Evolutionary conservation across 1,284 basidiomycete genomes (phyloP).

Genomic region (Coniferiporia weirii): DNA sequence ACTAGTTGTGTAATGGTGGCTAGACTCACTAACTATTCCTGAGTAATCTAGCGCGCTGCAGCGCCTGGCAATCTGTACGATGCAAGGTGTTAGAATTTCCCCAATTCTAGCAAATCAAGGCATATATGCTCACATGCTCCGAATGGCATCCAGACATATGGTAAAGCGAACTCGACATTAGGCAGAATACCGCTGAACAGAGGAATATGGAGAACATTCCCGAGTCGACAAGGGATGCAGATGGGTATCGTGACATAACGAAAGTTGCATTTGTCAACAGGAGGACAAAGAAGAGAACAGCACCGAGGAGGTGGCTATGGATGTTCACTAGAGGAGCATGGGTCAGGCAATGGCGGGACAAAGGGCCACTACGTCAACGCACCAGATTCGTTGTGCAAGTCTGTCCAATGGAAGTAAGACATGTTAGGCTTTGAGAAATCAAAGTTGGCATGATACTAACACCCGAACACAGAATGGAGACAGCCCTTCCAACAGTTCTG

Average conservation of each 20-base stretch:
- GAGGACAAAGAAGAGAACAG: conserved; percentile 56
- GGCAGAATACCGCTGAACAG: conserved; percentile 67
- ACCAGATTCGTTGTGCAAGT: conserved; percentile 84
- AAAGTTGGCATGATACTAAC: conserved; percentile 40
- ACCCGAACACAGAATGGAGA: conserved; percentile 62
- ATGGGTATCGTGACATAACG: conserved; percentile 44
- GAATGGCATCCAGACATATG: conserved; percentile 80
- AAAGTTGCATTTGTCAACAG: conserved; percentile 48
- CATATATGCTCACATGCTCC: conserved; percentile 39
- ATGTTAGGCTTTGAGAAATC: not conserved
- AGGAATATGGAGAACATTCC: conserved; percentile 67
- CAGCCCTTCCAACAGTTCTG: conserved; percentile 64
- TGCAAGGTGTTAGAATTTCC: conserved; percentile 16
- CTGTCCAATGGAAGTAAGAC: conserved; percentile 33
- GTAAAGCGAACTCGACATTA: conserved; percentile 70
- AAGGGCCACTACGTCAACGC: conserved; percentile 18
- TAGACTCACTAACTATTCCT: conserved; percentile 53
- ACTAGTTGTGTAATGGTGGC: conserved; percentile 5
- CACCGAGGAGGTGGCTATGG: conserved; percentile 80
- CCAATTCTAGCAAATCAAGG: conserved; percentile 15
- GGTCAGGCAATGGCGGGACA: not conserved
- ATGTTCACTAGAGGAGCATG: conserved; percentile 69
- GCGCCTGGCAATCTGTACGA: conserved; percentile 38
- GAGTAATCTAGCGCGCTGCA: conserved; percentile 69
- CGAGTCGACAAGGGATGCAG: conserved; percentile 58